Evolutionary conservation across 1,284 basidiomycete genomes (phyloP).

Genomic region (Pseudomicrostroma phylloplanum): DNA sequence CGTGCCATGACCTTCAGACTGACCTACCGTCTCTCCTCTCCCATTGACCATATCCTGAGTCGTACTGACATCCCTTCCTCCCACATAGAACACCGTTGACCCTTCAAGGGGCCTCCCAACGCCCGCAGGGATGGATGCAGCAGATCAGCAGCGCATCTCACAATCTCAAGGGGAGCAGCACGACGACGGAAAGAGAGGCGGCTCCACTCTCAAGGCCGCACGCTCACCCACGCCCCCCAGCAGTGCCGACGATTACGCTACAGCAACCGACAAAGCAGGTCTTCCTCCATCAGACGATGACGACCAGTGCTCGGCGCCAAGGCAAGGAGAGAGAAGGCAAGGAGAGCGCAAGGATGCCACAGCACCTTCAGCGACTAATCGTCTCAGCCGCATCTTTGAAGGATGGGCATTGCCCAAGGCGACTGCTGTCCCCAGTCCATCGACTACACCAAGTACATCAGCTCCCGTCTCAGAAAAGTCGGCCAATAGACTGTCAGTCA

Average conservation of each 20-base stretch:
- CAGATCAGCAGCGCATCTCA: no score
- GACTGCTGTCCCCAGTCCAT: background rate
- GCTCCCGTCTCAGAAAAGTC: conserved; percentile 21
- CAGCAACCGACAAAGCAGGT: no score
- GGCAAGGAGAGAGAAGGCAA: background rate
- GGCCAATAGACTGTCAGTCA: conserved; percentile 21
- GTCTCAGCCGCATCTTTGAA: conserved; percentile 40
- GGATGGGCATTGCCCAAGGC: conserved; percentile 20
- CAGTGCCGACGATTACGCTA: no score
- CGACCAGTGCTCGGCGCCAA: background rate
- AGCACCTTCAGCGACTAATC: conserved; percentile 24
- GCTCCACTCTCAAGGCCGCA: background rate
- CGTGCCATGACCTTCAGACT: no score
- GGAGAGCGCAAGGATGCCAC: conserved; percentile 18
- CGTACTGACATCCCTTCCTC: no score
- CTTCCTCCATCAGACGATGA: background rate
- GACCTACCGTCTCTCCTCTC: no score
- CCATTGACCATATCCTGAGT: no score
- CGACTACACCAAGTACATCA: background rate
- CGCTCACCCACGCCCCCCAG: background rate
- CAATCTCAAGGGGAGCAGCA: background rate
- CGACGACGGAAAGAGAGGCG: background rate
- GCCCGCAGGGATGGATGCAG: no score
- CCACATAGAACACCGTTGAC: no score
- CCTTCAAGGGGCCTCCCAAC: no score